These are phyloP conservation scores for Monosporascus sp. DNA, from an alignment of 2,329 filamentous ascomycete genomes.

Conservation along the genomic window DNA sequence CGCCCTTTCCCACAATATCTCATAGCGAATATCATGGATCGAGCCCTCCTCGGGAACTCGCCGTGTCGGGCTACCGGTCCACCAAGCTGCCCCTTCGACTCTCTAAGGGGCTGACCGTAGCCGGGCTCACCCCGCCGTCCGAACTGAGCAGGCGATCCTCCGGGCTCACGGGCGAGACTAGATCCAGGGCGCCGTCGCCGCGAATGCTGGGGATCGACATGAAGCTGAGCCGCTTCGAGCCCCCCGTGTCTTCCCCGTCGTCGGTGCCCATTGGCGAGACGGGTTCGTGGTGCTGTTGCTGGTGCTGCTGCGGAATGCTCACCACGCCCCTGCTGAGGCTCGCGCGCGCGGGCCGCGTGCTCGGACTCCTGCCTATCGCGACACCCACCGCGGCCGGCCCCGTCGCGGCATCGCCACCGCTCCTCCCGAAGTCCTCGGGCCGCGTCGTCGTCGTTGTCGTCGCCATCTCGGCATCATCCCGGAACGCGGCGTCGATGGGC, in stretches of 20 bases:
- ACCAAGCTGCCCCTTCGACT: constrained; percentile 12
- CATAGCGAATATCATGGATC: no score
- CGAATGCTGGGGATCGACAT: constrained; percentile 8
- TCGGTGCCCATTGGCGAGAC: constrained; percentile 14
- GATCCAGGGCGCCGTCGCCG: neutral
- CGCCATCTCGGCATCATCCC: constrained; percentile 3
- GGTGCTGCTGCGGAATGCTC: neutral
- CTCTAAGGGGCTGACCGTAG: constrained; percentile 17
- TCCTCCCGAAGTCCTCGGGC: neutral
- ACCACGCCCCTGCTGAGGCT: neutral
- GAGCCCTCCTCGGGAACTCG: neutral
- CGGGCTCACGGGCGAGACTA: constrained; percentile 18
- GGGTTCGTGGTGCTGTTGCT: constrained; percentile 1
- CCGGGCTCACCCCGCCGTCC: constrained; percentile 5
- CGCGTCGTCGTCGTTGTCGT: neutral
- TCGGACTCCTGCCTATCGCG: neutral
- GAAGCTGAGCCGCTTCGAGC: constrained; percentile 12
- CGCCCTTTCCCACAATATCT: no score
- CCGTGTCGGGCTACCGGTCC: constrained; percentile 1
- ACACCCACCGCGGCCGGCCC: neutral
- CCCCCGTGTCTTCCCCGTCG: constrained; percentile 6
- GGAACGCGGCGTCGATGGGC: constrained; percentile 19
- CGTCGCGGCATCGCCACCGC: neutral
- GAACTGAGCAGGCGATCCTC: neutral
- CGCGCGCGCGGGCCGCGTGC: neutral